These are phyloP conservation scores for Capsicum rhomboideum DNA, from an alignment of 257 asterid species.

Conservation along the genomic window DNA sequence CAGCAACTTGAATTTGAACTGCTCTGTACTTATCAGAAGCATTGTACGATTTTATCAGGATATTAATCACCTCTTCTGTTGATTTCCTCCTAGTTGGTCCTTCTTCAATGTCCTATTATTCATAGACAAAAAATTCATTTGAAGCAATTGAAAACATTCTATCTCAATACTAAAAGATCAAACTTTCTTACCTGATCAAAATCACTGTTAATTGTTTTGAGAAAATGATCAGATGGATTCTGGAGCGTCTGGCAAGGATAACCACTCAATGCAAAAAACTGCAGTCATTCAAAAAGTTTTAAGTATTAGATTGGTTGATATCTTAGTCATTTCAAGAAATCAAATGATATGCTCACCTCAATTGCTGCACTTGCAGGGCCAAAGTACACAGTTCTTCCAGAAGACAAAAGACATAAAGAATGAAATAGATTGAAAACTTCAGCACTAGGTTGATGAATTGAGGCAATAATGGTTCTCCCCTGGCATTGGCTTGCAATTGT, in stretches of 20 bases:
- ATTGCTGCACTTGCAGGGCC: slow-evolving; percentile 12
- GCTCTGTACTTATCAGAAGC: slow-evolving; percentile 21
- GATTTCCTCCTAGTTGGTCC: slow-evolving; percentile 18
- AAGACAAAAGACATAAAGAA: slow-evolving; percentile 18
- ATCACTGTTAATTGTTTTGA: slow-evolving; percentile 20
- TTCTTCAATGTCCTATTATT: slow-evolving; percentile 35
- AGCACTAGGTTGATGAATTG: slow-evolving; percentile 19
- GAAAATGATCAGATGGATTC: slow-evolving; percentile 1
- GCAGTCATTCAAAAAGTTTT: not conserved
- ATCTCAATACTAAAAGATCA: not conserved
- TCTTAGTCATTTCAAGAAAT: not conserved
- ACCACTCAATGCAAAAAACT: slow-evolving; percentile 19
- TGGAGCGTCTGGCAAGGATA: slow-evolving; percentile 16
- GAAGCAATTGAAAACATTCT: not conserved
- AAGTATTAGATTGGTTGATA: not conserved
- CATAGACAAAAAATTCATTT: not conserved
- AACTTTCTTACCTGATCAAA: slow-evolving; percentile 3
- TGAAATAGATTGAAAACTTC: slow-evolving; percentile 10
- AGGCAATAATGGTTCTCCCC: slow-evolving; percentile 15
- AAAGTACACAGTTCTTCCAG: slow-evolving; percentile 10
- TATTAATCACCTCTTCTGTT: slow-evolving; percentile 27
- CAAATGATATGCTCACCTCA: slow-evolving; percentile 3
- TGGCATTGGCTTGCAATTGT: not conserved
- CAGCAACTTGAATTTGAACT: slow-evolving; percentile 17
- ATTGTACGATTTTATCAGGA: slow-evolving; percentile 29